A percentile compares a stretch with the other conserved stretches of the same genome.
phyloP scores from a whole-genome alignment of 495 filamentous ascomycete genomes.

The Neurospora sp. region DNA sequence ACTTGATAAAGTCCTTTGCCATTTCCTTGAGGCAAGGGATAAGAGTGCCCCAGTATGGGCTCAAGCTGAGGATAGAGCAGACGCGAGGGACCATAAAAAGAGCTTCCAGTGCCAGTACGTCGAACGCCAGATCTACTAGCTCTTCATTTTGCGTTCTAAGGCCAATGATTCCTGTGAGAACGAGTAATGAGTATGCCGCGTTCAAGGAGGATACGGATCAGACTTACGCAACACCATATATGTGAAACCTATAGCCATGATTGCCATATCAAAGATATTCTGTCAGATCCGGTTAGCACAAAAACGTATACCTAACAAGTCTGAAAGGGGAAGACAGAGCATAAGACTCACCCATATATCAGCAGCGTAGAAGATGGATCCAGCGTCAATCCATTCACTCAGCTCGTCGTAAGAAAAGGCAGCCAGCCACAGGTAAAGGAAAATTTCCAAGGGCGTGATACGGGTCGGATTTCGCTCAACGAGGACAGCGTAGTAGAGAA shows the following conservation, averaged over 20 bases:
- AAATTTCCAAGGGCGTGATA: slow-evolving; percentile 42
- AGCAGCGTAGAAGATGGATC: slow-evolving; percentile 71
- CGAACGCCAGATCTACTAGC: slow-evolving; percentile 71
- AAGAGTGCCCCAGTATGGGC: slow-evolving; percentile 75
- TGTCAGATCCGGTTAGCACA: not conserved
- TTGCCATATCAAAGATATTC: slow-evolving; percentile 76
- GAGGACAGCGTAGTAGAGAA: slow-evolving; percentile 77
- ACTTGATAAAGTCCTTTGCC: slow-evolving; percentile 90
- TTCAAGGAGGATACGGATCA: slow-evolving; percentile 4
- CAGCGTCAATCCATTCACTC: slow-evolving; percentile 73
- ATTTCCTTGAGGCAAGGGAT: slow-evolving; percentile 88
- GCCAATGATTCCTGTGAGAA: slow-evolving; percentile 55
- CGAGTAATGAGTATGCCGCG: not conserved
- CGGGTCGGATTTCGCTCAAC: slow-evolving; percentile 43
- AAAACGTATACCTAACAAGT: no score
- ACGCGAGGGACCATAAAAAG: slow-evolving; percentile 85
- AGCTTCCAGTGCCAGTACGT: slow-evolving; percentile 80
- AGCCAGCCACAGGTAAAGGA: slow-evolving; percentile 60
- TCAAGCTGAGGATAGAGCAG: slow-evolving; percentile 79
- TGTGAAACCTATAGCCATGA: slow-evolving; percentile 69
- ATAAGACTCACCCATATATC: slow-evolving; percentile 58
- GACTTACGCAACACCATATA: slow-evolving; percentile 64
- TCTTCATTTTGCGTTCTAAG: slow-evolving; percentile 47
- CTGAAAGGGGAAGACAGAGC: not conserved
- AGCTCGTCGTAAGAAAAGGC: slow-evolving; percentile 86